Percentiles rank a stretch among this genome's conserved stretches.
Conservation (phyloP, 2,329 filamentous ascomycete species). For the Tetracladium maxilliforme region DNA sequence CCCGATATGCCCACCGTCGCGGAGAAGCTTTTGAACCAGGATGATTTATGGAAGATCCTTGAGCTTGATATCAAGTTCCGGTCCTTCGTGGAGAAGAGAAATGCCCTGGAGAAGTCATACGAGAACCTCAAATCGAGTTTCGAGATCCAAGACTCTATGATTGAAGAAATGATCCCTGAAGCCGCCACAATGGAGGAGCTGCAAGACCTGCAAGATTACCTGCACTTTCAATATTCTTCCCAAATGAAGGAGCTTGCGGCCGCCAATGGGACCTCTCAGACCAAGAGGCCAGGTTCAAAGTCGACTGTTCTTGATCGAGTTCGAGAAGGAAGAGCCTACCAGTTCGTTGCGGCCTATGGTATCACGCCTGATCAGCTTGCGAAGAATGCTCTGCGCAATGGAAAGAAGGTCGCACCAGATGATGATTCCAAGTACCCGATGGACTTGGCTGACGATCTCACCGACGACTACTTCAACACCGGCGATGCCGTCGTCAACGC, state of each 20-base stretch:
- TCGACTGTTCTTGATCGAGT: conserved; percentile 73
- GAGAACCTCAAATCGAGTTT: conserved; percentile 51
- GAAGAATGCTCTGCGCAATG: conserved; percentile 67
- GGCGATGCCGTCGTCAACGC: conserved; percentile 62
- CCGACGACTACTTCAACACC: conserved; percentile 60
- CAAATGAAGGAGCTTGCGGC: conserved; percentile 69
- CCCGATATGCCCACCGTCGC: conserved; percentile 54
- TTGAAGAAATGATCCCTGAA: conserved; percentile 68
- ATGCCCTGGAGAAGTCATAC: conserved; percentile 66
- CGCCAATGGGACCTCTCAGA: conserved; percentile 43
- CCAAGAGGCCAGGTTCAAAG: conserved; percentile 65
- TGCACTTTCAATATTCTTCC: conserved; percentile 83
- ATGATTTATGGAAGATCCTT: conserved; percentile 88
- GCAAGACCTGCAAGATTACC: conserved; percentile 90
- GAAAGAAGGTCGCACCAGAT: conserved; percentile 69
- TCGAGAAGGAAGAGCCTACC: conserved; percentile 64
- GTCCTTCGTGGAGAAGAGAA: conserved; percentile 82
- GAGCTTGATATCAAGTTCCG: conserved; percentile 93
- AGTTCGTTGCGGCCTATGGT: conserved; percentile 77
- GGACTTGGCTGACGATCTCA: conserved; percentile 70
- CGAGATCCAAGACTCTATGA: conserved; percentile 54
- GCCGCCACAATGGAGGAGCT: conserved; percentile 87
- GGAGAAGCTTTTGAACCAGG: conserved; percentile 81
- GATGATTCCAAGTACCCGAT: conserved; percentile 69
- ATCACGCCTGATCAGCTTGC: conserved; percentile 82